Percentiles rank a stretch among this genome's conserved stretches.
phyloP scores from a whole-genome alignment of 106 monocot species.

The Apostasia ramifera region DNA sequence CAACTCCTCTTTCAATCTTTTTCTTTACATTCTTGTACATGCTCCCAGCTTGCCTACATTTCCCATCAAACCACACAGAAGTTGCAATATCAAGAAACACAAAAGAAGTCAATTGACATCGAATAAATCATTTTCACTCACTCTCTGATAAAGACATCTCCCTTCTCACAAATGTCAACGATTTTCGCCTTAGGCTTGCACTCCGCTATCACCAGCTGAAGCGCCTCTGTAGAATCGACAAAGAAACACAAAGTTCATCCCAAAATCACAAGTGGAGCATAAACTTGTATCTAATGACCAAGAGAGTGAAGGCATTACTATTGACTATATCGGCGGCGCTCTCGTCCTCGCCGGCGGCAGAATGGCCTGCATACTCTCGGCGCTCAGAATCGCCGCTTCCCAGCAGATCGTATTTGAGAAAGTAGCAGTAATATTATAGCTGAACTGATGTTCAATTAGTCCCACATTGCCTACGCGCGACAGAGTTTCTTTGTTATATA shows the following conservation, averaged over 20 bases:
- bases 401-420: conserved; percentile 13
- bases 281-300: background rate
- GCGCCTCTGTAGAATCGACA: conserved; percentile 15
- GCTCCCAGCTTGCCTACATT: conserved; percentile 76
- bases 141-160: conserved; percentile 47
- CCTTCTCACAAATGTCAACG: conserved; percentile 25
- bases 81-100: background rate
- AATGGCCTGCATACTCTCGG: conserved; percentile 32
- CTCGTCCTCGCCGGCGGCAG: conserved; percentile 50
- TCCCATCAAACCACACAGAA: background rate
- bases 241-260: background rate
- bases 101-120: background rate
- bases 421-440: too few species aligned
- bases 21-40: conserved; percentile 97
- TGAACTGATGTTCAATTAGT: too few species aligned
- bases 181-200: conserved; percentile 25
- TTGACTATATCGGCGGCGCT: conserved; percentile 91
- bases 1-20: conserved; percentile 93
- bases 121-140: conserved; percentile 6
- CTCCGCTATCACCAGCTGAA: conserved; percentile 13
- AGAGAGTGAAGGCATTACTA: conserved; percentile 33
- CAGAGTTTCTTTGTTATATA: too few species aligned
- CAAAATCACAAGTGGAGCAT: too few species aligned
- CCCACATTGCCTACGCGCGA: too few species aligned
- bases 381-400: conserved; percentile 53